These are phyloP conservation scores for Stagonosporopsis chrysanthemi DNA, from an alignment of 2,329 filamentous ascomycete genomes.

Conservation along the genomic window DNA sequence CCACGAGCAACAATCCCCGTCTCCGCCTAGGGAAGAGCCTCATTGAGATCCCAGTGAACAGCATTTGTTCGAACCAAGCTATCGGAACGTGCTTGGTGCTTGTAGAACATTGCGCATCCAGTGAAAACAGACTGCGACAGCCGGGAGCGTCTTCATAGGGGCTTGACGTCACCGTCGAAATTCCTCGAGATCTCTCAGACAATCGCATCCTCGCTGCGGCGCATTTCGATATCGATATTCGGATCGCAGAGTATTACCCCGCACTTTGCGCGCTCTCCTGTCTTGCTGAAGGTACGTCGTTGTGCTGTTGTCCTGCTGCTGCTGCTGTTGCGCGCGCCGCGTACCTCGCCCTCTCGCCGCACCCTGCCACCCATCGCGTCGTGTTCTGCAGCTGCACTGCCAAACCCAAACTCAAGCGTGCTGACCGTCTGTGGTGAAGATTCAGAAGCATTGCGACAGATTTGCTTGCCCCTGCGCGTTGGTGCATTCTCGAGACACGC, in stretches of 20 bases:
- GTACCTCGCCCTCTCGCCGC: constrained; percentile 28
- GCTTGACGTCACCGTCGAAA: constrained; percentile 42
- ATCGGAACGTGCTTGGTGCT: constrained; percentile 13
- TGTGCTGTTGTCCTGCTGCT: constrained; percentile 24
- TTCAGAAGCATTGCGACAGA: constrained; percentile 1
- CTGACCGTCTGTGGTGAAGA: constrained; percentile 10
- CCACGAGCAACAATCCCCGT: constrained; percentile 38
- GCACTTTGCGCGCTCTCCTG: constrained; percentile 33
- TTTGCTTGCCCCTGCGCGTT: constrained; percentile 19
- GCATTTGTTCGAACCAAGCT: constrained; percentile 17
- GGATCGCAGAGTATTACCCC: constrained; percentile 35
- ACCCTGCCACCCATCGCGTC: constrained; percentile 19
- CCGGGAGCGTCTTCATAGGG: constrained; percentile 31
- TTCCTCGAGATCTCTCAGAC: constrained; percentile 28
- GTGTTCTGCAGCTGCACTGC: constrained; percentile 20
- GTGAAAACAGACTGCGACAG: constrained; percentile 22
- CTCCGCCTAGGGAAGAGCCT: constrained; percentile 37
- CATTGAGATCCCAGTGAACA: constrained; percentile 31
- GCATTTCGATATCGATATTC: constrained; percentile 24
- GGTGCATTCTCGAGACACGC: constrained; percentile 24
- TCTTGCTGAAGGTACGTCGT: constrained; percentile 40
- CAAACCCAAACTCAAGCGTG: neutral
- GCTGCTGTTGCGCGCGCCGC: constrained; percentile 19
- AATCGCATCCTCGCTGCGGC: constrained; percentile 28
- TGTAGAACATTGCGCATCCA: constrained; percentile 21